A percentile compares a stretch with the other conserved stretches of the same genome.
Evolutionary conservation across 2,329 filamentous ascomycete genomes (phyloP).

Genomic region (Colletotrichum sp.): DNA sequence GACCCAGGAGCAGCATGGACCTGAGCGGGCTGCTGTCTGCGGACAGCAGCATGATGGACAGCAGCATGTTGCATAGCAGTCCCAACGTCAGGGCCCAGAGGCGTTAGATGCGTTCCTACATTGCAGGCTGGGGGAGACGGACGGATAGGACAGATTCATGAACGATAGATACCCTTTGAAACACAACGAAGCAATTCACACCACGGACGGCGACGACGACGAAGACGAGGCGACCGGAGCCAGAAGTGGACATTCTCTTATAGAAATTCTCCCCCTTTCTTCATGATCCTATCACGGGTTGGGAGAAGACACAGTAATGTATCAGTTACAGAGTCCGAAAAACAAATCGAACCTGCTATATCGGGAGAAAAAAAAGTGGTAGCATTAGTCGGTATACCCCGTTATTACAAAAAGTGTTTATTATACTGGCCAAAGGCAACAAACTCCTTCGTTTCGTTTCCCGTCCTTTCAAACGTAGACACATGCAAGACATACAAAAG

Average conservation of each 20-base stretch:
- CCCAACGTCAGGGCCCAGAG: slow-evolving; percentile 49
- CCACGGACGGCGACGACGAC: not conserved
- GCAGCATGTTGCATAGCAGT: slow-evolving; percentile 52
- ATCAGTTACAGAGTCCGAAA: not conserved
- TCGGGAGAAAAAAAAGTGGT: not conserved
- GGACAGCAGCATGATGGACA: slow-evolving; percentile 61
- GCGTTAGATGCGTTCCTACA: slow-evolving; percentile 19
- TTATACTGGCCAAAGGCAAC: not conserved
- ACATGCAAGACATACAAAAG: not conserved
- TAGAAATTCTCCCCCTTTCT: not conserved
- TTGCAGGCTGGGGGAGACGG: slow-evolving; percentile 14
- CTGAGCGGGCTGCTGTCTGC: slow-evolving; percentile 60
- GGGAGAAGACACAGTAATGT: not conserved
- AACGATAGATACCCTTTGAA: slow-evolving; percentile 1
- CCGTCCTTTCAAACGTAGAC: not conserved
- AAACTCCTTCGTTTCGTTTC: not conserved
- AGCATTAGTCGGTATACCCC: not conserved
- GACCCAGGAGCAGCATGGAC: slow-evolving; percentile 55
- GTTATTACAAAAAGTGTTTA: slow-evolving; percentile 1
- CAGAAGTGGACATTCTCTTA: not conserved
- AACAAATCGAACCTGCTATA: not conserved
- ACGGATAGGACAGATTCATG: slow-evolving; percentile 3
- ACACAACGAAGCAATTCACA: not conserved
- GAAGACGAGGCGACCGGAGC: not conserved
- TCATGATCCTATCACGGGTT: too few relatives aligned